Evolutionary conservation across 306 rosid species (phyloP).

Genomic region (Cucumis melo): DNA sequence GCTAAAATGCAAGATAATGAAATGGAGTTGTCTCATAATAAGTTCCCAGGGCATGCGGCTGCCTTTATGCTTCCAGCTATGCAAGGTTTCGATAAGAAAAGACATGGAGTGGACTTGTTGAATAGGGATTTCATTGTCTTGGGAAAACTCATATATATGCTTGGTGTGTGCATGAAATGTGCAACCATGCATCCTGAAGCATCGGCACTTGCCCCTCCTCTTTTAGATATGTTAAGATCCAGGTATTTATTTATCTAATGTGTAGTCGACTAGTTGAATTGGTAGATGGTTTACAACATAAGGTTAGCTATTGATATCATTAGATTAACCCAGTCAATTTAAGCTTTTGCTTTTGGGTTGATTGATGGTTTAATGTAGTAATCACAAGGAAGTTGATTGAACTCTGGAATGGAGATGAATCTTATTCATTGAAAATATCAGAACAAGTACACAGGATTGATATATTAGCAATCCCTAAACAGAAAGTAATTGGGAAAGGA

Average conservation of each 20-base stretch:
- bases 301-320: background rate
- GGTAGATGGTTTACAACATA: background rate
- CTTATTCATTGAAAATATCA: no score
- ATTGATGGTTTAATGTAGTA: no score
- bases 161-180: constrained; percentile 89
- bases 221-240: constrained; percentile 71
- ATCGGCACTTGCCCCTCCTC: constrained; percentile 56
- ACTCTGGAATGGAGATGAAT: no score
- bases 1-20: constrained; percentile 25
- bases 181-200: constrained; percentile 96
- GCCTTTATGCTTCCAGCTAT: constrained; percentile 98
- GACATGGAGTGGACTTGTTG: constrained; percentile 90
- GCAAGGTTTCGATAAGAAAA: constrained; percentile 84
- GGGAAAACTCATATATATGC: constrained; percentile 83
- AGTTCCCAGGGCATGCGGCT: constrained; percentile 88
- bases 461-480: no score
- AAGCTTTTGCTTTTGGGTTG: no score
- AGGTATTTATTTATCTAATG: constrained; percentile 55
- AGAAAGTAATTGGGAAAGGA: no score
- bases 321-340: background rate
- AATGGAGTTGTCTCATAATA: constrained; percentile 64
- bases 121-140: constrained; percentile 79
- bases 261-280: background rate
- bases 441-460: no score
- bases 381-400: no score